Conservation (phyloP, 495 filamentous ascomycete genomes). For the Hypoxylon fuscum region DNA sequence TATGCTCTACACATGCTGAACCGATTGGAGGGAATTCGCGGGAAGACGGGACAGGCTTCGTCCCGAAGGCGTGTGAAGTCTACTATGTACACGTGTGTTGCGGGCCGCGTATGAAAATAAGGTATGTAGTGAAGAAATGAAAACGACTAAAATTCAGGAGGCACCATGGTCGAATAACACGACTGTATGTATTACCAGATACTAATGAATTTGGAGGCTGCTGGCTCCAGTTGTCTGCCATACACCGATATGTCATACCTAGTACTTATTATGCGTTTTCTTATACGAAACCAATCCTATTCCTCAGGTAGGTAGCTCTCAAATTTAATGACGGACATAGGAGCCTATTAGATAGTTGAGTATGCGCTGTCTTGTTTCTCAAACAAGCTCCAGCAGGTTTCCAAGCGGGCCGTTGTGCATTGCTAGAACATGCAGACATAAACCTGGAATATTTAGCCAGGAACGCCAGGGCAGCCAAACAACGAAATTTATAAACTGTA, state of each 20-base stretch:
- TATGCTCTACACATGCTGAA: background rate
- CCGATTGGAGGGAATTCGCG: slow-evolving; percentile 6
- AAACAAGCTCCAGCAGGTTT: slow-evolving; percentile 21
- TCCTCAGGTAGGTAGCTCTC: no score
- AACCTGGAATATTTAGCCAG: slow-evolving; percentile 20
- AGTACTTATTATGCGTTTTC: no score
- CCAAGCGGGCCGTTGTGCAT: slow-evolving; percentile 28
- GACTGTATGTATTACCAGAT: no score
- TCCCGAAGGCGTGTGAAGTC: background rate
- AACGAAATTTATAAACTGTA: background rate
- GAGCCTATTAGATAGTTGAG: no score
- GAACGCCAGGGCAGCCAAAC: slow-evolving; percentile 20
- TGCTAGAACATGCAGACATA: slow-evolving; percentile 15
- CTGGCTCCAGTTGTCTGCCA: no score
- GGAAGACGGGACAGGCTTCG: background rate
- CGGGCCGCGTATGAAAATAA: no score
- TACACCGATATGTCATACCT: no score
- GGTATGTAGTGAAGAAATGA: no score
- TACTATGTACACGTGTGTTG: background rate
- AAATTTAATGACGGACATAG: background rate
- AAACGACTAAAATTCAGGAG: background rate
- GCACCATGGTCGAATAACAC: no score
- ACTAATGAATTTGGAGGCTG: background rate
- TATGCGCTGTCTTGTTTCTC: slow-evolving; percentile 18
- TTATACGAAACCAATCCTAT: no score